phyloP scores from a whole-genome alignment of 2,329 filamentous ascomycete genomes.

The Epichloe festucae region DNA sequence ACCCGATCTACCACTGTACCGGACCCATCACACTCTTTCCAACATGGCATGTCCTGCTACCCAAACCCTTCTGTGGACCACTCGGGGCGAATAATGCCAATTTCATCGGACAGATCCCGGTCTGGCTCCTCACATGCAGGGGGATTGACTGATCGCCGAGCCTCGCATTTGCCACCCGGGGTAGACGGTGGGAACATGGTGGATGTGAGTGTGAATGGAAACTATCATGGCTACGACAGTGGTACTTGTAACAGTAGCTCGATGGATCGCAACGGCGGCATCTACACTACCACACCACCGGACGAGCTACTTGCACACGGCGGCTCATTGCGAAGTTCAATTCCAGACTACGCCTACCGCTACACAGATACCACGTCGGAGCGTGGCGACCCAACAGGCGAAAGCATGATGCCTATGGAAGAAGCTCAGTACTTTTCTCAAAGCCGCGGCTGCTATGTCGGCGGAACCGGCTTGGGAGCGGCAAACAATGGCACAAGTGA shows the following conservation, averaged over 20 bases:
- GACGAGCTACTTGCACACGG: slow-evolving; percentile 9
- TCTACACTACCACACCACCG: slow-evolving; percentile 8
- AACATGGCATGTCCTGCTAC: slow-evolving; percentile 7
- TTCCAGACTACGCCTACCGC: slow-evolving; percentile 17
- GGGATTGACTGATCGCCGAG: not conserved
- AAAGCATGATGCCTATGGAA: not conserved
- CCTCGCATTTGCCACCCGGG: not conserved
- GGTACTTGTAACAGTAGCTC: not conserved
- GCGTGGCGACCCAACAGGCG: not conserved
- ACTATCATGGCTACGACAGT: slow-evolving; percentile 1
- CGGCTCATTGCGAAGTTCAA: slow-evolving; percentile 8
- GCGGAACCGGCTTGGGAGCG: not conserved
- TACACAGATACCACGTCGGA: slow-evolving; percentile 14
- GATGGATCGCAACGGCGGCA: slow-evolving; percentile 2
- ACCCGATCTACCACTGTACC: slow-evolving; percentile 7
- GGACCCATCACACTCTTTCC: slow-evolving; percentile 12
- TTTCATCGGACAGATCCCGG: not conserved
- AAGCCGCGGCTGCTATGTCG: not conserved
- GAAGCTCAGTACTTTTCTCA: slow-evolving; percentile 1
- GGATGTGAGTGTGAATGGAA: not conserved
- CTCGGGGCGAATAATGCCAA: not conserved
- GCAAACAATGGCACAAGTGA: not conserved
- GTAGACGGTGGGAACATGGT: not conserved
- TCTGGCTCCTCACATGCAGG: not conserved
- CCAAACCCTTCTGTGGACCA: slow-evolving; percentile 4